Evolutionary conservation across 2,329 filamentous ascomycete species (phyloP), one percentile per base, ranked within the genome.

Genomic region (Aspergillus pseudoglaucus): DNA sequence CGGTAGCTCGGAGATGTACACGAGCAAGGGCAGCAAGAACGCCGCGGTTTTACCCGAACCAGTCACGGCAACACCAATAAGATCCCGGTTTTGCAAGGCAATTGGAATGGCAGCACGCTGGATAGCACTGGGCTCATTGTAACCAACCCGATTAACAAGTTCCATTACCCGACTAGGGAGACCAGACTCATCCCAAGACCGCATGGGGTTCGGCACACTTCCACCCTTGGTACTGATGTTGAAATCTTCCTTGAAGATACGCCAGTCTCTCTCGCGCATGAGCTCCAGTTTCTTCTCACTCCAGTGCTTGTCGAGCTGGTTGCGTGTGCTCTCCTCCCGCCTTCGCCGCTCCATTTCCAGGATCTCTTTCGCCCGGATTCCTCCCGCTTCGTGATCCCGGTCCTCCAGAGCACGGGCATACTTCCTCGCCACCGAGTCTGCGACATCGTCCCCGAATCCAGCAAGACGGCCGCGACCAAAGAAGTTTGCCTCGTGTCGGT

Each of bases 221-320:
- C 91, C 91, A 49, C 93, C 93, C 68, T 95, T 97, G 7, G 90
- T 96, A 37, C 85, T 79, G 65, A 98, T 98, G 59, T 93, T 94
- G 73, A 95, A 97, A 69, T 98, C 90, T 68, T 97, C 93, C 72
- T 97, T 98, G 82, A 98, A 96, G 59, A 98, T 97, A 64, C 93
- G 88, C 93, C 93, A 98, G 70, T 98, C 93, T 66, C 93, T 80
- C 71, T 97, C 90, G 53, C 89, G 87, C 93, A 98, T 98, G 60
- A 95, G 88, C 12, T 87, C 83, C 53, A 97, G 75, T 53, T 79
- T 80, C 81, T 98, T 98, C 65, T 96, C 88, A 47, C 87, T 90
- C 93, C 93, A 98, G 69, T 95, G 90, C 68, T 90, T 90, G 59
- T 94, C 90, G 48, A 95, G 77, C 30, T 84, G 85, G 54, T 85